These are phyloP conservation scores for Triticum dicoccoides DNA, from an alignment of 176 grass and related monocot species.

Conservation along the genomic window DNA sequence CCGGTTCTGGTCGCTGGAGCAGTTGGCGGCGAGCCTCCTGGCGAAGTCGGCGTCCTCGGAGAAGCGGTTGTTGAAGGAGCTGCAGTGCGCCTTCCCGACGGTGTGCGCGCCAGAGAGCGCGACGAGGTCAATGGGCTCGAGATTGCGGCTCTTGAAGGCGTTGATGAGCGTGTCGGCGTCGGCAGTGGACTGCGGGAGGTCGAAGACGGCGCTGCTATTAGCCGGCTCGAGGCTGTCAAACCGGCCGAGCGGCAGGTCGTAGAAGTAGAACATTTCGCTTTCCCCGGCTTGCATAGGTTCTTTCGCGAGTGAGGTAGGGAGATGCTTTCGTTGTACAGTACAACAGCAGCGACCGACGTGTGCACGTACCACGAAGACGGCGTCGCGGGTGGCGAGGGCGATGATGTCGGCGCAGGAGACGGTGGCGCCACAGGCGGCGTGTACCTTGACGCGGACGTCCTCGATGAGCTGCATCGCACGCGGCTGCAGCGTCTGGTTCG, in stretches of 20 bases:
- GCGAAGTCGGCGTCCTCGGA: neutral
- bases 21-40: neutral
- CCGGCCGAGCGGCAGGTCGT: constrained; percentile 20
- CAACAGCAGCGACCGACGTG: neutral
- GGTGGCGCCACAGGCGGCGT: constrained; percentile 14
- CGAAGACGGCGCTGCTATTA: neutral
- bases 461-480: constrained; percentile 36
- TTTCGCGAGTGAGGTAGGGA: neutral
- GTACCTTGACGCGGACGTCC: constrained; percentile 27
- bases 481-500: neutral
- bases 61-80: constrained; percentile 11
- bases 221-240: constrained; percentile 22
- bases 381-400: constrained; percentile 28
- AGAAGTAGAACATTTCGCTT: neutral
- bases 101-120: constrained; percentile 85
- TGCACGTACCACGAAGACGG: neutral
- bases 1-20: neutral
- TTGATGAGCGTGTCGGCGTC: neutral
- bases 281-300: constrained; percentile 20
- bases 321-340: too few relatives aligned
- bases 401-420: constrained; percentile 51
- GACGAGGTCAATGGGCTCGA: constrained; percentile 35
- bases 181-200: constrained; percentile 8
- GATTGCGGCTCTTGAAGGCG: neutral
- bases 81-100: constrained; percentile 48